Percentiles rank a stretch among this genome's conserved stretches.
Conservation (phyloP, 2,329 filamentous ascomycete genomes). For the Fusarium dlaminii region DNA sequence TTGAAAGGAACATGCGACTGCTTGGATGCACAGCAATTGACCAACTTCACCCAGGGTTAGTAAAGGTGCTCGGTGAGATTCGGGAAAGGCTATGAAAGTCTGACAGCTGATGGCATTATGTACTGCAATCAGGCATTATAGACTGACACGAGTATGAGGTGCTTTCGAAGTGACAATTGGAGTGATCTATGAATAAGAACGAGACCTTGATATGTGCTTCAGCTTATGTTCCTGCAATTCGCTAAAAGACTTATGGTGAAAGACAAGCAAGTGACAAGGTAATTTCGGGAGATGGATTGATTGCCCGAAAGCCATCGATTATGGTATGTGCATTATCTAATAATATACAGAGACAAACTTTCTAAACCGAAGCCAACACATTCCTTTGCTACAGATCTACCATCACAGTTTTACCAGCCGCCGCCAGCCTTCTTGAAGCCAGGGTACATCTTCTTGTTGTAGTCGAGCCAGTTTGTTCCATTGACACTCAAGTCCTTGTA, state of each 20-base stretch:
- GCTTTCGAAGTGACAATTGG: neutral
- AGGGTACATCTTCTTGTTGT: slow-evolving; percentile 30
- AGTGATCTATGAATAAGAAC: neutral
- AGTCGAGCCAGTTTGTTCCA: slow-evolving; percentile 34
- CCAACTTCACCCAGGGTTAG: slow-evolving; percentile 61
- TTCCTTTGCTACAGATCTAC: neutral
- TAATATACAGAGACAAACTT: neutral
- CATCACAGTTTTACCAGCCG: slow-evolving; percentile 16
- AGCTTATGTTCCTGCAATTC: neutral
- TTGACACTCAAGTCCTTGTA: slow-evolving; percentile 32
- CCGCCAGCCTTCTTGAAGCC: slow-evolving; percentile 36
- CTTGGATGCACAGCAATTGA: slow-evolving; percentile 80
- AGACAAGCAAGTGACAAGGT: too few species aligned
- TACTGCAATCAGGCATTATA: neutral
- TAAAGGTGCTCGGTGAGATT: neutral
- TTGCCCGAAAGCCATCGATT: neutral
- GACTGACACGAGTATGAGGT: fast-evolving
- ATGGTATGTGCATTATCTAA: neutral
- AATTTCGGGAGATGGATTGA: neutral
- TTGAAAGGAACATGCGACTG: slow-evolving; percentile 98
- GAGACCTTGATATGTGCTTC: neutral
- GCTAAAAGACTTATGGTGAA: neutral
- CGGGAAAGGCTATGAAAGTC: neutral
- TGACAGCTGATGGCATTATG: neutral
- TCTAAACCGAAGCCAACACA: neutral